Evolutionary conservation across 805 yeast species (phyloP), one percentile per base, ranked within the genome.

Genomic region (Metschnikowia koreensis): DNA sequence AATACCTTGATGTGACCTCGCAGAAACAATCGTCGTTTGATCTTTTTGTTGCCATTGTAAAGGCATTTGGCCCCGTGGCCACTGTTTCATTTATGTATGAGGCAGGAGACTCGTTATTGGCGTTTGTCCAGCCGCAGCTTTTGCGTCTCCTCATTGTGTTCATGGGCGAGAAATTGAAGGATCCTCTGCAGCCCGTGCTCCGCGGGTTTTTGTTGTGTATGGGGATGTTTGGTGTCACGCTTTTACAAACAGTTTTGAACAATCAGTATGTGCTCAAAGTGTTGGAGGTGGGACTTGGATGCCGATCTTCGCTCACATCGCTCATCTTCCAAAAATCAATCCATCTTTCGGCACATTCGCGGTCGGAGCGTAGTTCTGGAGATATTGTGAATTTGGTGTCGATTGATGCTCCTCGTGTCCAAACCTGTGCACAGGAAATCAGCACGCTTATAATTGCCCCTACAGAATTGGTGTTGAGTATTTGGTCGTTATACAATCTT

Each of bases 101-200:
- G 47, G 55, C 66, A 8, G 53, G 54, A 15, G 62, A 61, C 37
- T 56, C 56, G 12, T 44, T 66, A 11, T 51, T 66, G n/a, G 58
- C 60, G 33, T 90, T 88, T 64, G 76, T 80, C n/a, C 96, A 90
- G 69, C 98, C 98, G 0, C 97, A 89, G 61, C 69, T 92, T 28
- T 72, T 93, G 50, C 78, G 87, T 50, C 61, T 78, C 7, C 75
- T 92, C 55, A 90, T 92, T 58, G 65, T 71, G 48, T 84, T 80
- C 60, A 81, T 85, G 53, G 77, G 79, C 46, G 81, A 77, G n/a
- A 55, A 55, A 16, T 40, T 52, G 22, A 37, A 41, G 1, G 51
- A 52, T 17, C 57, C 57, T 3, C 48, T 13, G 26, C 46, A 41
- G 16, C 63, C 64, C 7, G 50, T 55, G 1, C 50, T 61, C 28